Conservation (phyloP, 176 grass and related monocot genomes). For the Raddia distichophylla region DNA sequence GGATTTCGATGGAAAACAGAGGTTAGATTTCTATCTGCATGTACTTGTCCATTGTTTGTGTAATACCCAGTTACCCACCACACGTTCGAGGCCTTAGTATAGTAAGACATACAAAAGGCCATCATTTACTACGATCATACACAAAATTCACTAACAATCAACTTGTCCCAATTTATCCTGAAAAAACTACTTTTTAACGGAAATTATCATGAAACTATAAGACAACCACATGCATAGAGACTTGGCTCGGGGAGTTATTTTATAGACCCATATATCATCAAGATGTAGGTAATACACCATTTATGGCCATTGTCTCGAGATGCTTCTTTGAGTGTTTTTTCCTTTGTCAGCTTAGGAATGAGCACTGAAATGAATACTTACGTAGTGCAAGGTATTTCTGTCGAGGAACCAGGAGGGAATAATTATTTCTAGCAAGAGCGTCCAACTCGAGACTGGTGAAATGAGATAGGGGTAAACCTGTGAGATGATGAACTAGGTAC, state of each 20-base stretch:
- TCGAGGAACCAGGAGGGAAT: background rate
- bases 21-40: constrained; percentile 1
- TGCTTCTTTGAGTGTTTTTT: background rate
- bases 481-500: constrained; percentile 9
- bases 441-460: background rate
- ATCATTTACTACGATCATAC: background rate
- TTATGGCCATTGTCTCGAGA: background rate
- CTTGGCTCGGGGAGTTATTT: background rate
- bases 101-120: background rate
- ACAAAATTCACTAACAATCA: background rate
- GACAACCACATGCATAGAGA: background rate
- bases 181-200: background rate
- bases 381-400: background rate
- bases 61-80: constrained; percentile 11
- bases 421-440: background rate
- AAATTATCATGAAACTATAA: constrained; percentile 25
- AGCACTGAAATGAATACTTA: background rate
- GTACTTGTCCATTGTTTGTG: background rate
- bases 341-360: background rate
- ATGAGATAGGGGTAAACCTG: background rate
- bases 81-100: background rate
- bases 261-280: background rate
- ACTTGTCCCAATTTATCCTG: background rate
- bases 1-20: background rate
- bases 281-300: background rate